Evolutionary conservation across 805 yeast species (phyloP), one percentile per base, ranked within the genome.

Genomic region (Yamadazyma sp.): DNA sequence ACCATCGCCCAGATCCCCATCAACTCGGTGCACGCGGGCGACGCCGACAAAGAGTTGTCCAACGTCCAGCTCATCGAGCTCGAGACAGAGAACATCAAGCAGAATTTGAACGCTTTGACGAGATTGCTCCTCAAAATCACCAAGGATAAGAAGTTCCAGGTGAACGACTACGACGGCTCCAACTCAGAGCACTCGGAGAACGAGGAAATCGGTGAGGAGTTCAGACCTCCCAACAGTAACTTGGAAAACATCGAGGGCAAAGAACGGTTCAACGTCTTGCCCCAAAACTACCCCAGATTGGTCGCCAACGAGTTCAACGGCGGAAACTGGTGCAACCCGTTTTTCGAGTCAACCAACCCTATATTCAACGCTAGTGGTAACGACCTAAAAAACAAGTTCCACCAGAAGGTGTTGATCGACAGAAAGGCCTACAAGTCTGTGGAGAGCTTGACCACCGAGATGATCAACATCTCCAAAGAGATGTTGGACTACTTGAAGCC

Each of bases 291-390:
- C 46, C 89, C 93, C 6, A 67, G 93, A 42, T 81, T 84, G 49
- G 59, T 84, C 13, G 68, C 73, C 28, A 78, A 79, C 19, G 77
- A 75, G 38, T 84, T 80, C 54, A 80, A 80, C 48, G 91, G 89
- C 12, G 91, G 90, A n/a, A 80, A 81, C 43, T 84, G 89, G 82
- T 73, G 77, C 32, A 83, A 82, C 49, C 86, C 85, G 17, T 81
- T 82, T 47, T 75, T 77, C 46, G 55, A 68, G 29, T 51, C 67
- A 32, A 47, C 50, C 23, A 67, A 62, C 33, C 52, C 58, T 6
- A 62, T 62, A 15, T 56, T 66, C 24, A 69, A 66, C 47, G 61
- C 60, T 19, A 64, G 71, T 47, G 73, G 73, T 2, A 70, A 67
- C 43, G 71, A 67, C 19, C 53, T 66, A 39, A 69, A 68, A 35